Evolutionary conservation across 352 stramenopile species (phyloP).

Genomic region (Peronospora farinosa): DNA sequence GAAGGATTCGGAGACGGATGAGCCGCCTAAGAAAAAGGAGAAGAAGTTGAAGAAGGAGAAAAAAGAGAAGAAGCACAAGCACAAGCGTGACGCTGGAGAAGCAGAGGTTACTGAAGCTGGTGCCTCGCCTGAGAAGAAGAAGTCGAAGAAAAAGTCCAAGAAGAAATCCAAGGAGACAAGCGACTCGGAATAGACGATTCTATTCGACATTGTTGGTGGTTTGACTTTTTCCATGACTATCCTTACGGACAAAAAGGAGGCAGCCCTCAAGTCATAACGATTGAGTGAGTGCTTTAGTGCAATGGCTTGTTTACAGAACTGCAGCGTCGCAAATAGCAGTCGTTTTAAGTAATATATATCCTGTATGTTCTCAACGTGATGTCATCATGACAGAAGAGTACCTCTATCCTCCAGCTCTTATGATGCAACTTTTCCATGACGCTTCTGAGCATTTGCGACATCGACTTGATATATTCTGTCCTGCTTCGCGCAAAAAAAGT

Average conservation of each 20-base stretch:
- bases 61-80: slow-evolving; percentile 73
- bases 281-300: slow-evolving; percentile 12
- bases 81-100: slow-evolving; percentile 63
- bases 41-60: slow-evolving; percentile 59
- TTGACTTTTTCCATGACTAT: slow-evolving; percentile 28
- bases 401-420: too few relatives aligned
- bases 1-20: slow-evolving; percentile 33
- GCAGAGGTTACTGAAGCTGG: slow-evolving; percentile 36
- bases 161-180: slow-evolving; percentile 70
- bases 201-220: slow-evolving; percentile 3
- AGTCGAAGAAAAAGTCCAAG: slow-evolving; percentile 81
- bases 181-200: slow-evolving; percentile 60
- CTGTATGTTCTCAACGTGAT: slow-evolving; percentile 16
- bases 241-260: slow-evolving; percentile 23
- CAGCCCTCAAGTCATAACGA: slow-evolving; percentile 18
- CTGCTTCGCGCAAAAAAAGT: background rate
- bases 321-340: slow-evolving; percentile 8
- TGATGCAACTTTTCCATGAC: background rate
- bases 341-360: slow-evolving; percentile 32
- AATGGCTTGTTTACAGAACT: slow-evolving; percentile 1
- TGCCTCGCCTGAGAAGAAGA: slow-evolving; percentile 82
- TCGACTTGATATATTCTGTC: background rate
- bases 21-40: slow-evolving; percentile 56
- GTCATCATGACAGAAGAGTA: background rate
- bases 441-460: background rate